Percentiles rank a stretch among this genome's conserved stretches.
These are phyloP conservation scores for Clitoria ternatea DNA, from an alignment of 306 rosid species.

Conservation along the genomic window DNA sequence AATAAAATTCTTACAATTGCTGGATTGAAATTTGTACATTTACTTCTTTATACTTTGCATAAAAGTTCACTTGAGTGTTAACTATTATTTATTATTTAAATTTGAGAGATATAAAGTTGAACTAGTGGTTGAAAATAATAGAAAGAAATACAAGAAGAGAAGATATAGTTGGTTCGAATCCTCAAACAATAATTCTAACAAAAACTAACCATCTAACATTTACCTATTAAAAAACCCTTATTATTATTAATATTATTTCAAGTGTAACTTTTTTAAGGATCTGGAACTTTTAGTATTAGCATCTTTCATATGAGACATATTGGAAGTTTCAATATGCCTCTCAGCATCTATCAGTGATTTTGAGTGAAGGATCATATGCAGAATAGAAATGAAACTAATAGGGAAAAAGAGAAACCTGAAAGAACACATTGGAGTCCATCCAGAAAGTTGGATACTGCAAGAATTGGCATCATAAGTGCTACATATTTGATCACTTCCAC, in stretches of 20 bases:
- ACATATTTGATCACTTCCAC: conserved; percentile 54
- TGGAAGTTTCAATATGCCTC: background rate
- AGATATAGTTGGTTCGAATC: too few relatives aligned
- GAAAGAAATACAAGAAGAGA: too few relatives aligned
- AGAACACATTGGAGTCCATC: conserved; percentile 79
- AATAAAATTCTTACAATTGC: background rate
- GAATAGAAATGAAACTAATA: background rate
- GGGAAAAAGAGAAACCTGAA: conserved; percentile 42
- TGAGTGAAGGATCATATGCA: background rate
- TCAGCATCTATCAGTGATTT: background rate
- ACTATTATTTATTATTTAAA: background rate
- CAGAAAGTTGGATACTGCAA: conserved; percentile 56
- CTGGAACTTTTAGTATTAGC: background rate
- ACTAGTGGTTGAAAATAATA: too few relatives aligned
- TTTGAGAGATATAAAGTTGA: too few relatives aligned
- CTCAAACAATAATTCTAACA: too few relatives aligned
- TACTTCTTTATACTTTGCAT: background rate
- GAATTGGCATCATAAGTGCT: conserved; percentile 62
- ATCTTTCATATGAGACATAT: background rate
- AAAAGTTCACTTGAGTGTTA: background rate
- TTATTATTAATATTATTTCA: too few relatives aligned
- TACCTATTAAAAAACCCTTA: too few relatives aligned
- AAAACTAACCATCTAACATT: too few relatives aligned
- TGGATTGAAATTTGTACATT: background rate
- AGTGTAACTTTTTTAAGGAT: background rate